A percentile compares a stretch with the other conserved stretches of the same genome.
Evolutionary conservation across 768 basidiomycete species (phyloP).

Genomic region (Cystofilobasidium ferigula): DNA sequence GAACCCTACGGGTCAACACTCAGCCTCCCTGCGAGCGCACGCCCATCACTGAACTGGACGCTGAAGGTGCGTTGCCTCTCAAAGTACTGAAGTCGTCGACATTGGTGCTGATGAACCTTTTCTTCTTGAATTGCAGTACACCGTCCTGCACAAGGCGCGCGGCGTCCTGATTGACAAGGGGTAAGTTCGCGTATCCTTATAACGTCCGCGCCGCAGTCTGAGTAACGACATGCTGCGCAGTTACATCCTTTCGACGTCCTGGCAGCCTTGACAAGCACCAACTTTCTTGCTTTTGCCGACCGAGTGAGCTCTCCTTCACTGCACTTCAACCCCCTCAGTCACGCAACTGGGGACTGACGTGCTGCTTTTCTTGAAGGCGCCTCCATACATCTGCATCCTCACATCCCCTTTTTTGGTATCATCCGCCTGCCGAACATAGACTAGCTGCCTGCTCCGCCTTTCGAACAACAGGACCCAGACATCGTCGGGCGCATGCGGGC

Average conservation of each 20-base stretch:
- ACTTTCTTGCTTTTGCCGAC: neutral
- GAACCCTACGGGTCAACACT: conserved; percentile 4
- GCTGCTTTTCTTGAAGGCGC: too few species aligned
- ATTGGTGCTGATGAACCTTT: neutral
- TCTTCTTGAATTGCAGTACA: conserved; percentile 14
- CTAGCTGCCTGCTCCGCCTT: neutral
- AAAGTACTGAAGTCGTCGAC: neutral
- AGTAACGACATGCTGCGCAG: too few species aligned
- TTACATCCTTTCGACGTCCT: conserved; percentile 14
- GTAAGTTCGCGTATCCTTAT: neutral
- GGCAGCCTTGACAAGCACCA: conserved; percentile 5
- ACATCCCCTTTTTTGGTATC: too few species aligned
- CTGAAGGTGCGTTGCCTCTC: conserved; percentile 4
- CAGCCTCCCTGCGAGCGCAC: neutral
- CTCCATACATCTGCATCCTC: too few species aligned
- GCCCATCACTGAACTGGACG: conserved; percentile 1
- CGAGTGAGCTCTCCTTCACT: too few species aligned
- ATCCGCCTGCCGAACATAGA: too few species aligned
- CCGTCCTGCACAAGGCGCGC: conserved; percentile 19
- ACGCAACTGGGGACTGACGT: too few species aligned
- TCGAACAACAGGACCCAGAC: too few species aligned
- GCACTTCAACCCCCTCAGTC: too few species aligned
- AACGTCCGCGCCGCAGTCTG: too few species aligned
- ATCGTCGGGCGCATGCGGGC: too few species aligned
- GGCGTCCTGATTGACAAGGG: conserved; percentile 22